These are phyloP conservation scores for Schoenoplectus tabernaemontani DNA, from an alignment of 202 grass and related monocot genomes.

Conservation along the genomic window DNA sequence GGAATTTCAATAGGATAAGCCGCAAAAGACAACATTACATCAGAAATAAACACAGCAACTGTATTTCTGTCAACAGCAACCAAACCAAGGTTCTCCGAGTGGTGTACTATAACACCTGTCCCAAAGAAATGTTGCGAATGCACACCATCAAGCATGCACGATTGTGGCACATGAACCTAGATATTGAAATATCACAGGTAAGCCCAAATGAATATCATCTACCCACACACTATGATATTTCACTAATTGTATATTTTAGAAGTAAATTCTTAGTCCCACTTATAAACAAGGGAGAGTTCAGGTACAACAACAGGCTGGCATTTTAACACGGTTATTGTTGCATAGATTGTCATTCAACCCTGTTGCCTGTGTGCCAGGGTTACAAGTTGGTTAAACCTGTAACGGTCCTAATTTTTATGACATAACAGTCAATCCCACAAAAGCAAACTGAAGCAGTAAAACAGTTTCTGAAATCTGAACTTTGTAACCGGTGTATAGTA, in stretches of 20 bases:
- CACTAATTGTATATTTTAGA: constrained; percentile 51
- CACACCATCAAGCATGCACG: constrained; percentile 99
- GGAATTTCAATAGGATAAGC: constrained; percentile 99
- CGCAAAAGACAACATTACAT: constrained; percentile 97
- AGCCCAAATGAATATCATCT: neutral
- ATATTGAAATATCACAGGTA: neutral
- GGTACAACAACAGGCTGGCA: constrained; percentile 71
- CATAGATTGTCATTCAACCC: neutral
- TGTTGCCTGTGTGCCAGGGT: neutral
- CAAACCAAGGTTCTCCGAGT: constrained; percentile 78
- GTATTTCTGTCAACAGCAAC: constrained; percentile 95
- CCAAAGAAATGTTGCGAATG: constrained; percentile 99
- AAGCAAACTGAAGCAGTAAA: neutral
- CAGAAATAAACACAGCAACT: constrained; percentile 79
- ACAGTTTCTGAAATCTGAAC: neutral
- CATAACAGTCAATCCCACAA: neutral
- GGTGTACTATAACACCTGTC: constrained; percentile 81
- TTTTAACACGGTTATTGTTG: constrained; percentile 72
- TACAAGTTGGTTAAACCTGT: neutral
- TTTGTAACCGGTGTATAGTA: neutral
- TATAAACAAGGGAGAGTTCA: constrained; percentile 85
- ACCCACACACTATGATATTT: neutral
- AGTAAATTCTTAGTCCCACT: constrained; percentile 69
- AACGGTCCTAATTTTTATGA: neutral
- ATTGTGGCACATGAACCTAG: constrained; percentile 92